Conservation (phyloP, 345 rosid genomes). For the Carallia pectinifolia region DNA sequence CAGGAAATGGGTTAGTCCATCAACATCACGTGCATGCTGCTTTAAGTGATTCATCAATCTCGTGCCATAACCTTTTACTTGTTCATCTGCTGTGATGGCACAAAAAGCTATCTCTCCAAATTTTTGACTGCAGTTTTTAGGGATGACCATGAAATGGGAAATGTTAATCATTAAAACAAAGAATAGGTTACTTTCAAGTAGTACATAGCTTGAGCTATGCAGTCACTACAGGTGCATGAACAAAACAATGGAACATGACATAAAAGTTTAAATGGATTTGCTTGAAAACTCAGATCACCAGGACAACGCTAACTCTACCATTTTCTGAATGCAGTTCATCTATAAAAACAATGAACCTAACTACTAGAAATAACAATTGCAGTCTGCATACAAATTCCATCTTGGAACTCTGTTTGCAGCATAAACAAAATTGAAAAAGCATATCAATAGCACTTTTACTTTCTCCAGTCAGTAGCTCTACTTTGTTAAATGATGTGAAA, state of each 20-base stretch:
- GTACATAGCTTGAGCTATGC: background rate
- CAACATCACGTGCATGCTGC: slow-evolving; percentile 92
- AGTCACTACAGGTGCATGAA: background rate
- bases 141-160: slow-evolving; percentile 20
- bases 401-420: background rate
- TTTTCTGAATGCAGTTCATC: too few relatives aligned
- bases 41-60: slow-evolving; percentile 99
- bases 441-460: background rate
- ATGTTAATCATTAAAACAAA: background rate
- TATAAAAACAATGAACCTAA: too few relatives aligned
- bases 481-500: too few relatives aligned
- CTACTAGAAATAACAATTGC: too few relatives aligned
- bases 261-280: background rate
- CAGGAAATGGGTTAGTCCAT: slow-evolving; percentile 94
- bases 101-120: slow-evolving; percentile 99
- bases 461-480: background rate
- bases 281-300: background rate
- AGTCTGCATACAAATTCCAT: too few relatives aligned
- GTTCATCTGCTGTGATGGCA: slow-evolving; percentile 99
- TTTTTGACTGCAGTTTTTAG: slow-evolving; percentile 62
- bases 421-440: slow-evolving; percentile 7
- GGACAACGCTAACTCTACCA: background rate
- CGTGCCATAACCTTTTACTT: slow-evolving; percentile 99
- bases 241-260: background rate
- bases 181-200: background rate